phyloP scores from a whole-genome alignment of 208 protist genomes.

The Angomonas deanei region DNA sequence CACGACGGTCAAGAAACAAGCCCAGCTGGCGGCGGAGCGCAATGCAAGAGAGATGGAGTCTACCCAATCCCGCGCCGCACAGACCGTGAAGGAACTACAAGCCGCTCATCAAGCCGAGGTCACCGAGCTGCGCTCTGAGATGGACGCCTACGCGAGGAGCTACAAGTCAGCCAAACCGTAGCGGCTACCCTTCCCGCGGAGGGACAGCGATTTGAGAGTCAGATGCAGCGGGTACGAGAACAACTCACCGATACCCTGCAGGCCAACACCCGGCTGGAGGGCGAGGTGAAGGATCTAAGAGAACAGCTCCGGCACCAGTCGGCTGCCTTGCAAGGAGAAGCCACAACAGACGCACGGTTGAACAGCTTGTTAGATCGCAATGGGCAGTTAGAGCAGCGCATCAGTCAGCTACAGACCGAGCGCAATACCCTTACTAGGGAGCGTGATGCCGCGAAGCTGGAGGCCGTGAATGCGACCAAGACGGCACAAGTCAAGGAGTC shows the following conservation, averaged over 20 bases:
- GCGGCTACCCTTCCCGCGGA: slow-evolving; percentile 43
- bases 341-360: slow-evolving; percentile 30
- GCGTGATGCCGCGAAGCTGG: slow-evolving; percentile 38
- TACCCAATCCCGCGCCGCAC: too few species aligned
- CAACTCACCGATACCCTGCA: slow-evolving; percentile 34
- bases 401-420: slow-evolving; percentile 20
- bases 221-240: slow-evolving; percentile 35
- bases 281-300: slow-evolving; percentile 22
- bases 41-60: too few species aligned
- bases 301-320: slow-evolving; percentile 23
- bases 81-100: too few species aligned
- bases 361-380: slow-evolving; percentile 29
- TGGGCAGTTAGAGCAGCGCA: slow-evolving; percentile 27
- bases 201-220: slow-evolving; percentile 28
- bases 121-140: too few species aligned
- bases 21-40: too few species aligned
- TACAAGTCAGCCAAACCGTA: slow-evolving; percentile 41
- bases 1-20: too few species aligned
- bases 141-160: too few species aligned
- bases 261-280: slow-evolving; percentile 21
- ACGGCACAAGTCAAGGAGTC: slow-evolving; percentile 39
- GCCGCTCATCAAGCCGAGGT: too few species aligned
- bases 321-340: slow-evolving; percentile 1
- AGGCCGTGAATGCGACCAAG: slow-evolving; percentile 24
- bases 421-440: slow-evolving; percentile 31